Base-by-base conservation (phyloP, 208 protist genomes). In the Leishmania lainsoni region DNA sequence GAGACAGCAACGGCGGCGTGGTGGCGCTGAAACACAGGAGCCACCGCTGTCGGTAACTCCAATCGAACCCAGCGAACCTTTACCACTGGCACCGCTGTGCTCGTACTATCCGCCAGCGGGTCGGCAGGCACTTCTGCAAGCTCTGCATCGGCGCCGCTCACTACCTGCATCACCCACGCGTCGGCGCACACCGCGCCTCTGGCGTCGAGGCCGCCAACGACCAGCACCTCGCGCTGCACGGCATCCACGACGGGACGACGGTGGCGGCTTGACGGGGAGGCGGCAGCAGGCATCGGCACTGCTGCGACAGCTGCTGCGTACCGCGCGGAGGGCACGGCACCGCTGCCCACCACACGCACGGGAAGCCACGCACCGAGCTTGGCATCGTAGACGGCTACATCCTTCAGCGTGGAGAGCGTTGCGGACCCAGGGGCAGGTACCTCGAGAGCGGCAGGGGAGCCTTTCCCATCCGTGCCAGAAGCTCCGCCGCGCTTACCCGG, bases 131-230 rank as follows among this genome's bases (percentile, higher is more conserved):
- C 48, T 22, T 87, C 83, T 26, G 78, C 74, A 32, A 86, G 63
- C 78, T 66, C 82, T 20, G 69, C 73, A 42, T 79, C 77, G 17
- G 73, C 48, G 42, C 78, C 78, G 54, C 82, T 81, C 17, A 81
- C 0, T 9, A 80, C 65, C 52, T 89, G 86, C 79, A 97, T 71
- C 81, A 97, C 83, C 92, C 94, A 97, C 71, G 91, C 90, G 73
- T 97, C 94, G 6, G 70, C 80, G 32, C 92, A 83, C 39, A 94
- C 80, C 3, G 81, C 68, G 0, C 92, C 94, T 29, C 45, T 76
- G 32, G 70, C 89, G 45, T 87, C 91, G 65, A 95, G 79, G 58
- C 94, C 94, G 71, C 94, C 94, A 72, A 95, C 86, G 14, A 96
- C 17, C 20, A 96, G 58, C n/a, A 95, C 59, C 81, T 96, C 91